Conservation (phyloP, 768 basidiomycete genomes). For the Neoboletus brunneissimus region DNA sequence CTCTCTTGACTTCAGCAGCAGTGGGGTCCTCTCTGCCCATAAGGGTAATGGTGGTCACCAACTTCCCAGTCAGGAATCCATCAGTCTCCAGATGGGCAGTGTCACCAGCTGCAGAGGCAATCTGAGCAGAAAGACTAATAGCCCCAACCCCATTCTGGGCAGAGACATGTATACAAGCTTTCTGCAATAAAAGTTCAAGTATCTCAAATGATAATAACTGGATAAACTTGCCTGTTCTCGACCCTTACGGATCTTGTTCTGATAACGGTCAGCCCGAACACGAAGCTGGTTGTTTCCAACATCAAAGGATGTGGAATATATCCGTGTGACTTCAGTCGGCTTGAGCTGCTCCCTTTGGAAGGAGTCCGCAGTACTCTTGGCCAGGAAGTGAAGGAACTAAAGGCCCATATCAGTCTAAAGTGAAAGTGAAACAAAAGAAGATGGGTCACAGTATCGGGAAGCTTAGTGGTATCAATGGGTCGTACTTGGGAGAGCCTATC, state of each 20-base stretch:
- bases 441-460: conserved; percentile 20
- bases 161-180: conserved; percentile 23
- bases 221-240: conserved; percentile 36
- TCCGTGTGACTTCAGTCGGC: conserved; percentile 22
- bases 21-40: conserved; percentile 58
- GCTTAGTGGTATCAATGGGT: conserved; percentile 27
- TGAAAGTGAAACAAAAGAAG: neutral
- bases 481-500: conserved; percentile 20
- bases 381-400: conserved; percentile 28
- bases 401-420: neutral
- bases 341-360: conserved; percentile 29
- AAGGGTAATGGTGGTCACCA: conserved; percentile 40
- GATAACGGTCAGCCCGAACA: conserved; percentile 27
- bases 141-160: conserved; percentile 15
- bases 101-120: conserved; percentile 13
- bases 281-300: conserved; percentile 12
- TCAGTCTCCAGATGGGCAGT: conserved; percentile 22
- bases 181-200: conserved; percentile 9
- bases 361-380: conserved; percentile 23
- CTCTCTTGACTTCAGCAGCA: conserved; percentile 48
- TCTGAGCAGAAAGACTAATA: conserved; percentile 22
- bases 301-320: conserved; percentile 18
- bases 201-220: neutral
- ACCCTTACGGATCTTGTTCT: conserved; percentile 32
- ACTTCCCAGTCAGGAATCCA: conserved; percentile 31